These are phyloP conservation scores for Cyberlindnera mycetangii DNA, from an alignment of 805 yeast species.

Conservation along the genomic window DNA sequence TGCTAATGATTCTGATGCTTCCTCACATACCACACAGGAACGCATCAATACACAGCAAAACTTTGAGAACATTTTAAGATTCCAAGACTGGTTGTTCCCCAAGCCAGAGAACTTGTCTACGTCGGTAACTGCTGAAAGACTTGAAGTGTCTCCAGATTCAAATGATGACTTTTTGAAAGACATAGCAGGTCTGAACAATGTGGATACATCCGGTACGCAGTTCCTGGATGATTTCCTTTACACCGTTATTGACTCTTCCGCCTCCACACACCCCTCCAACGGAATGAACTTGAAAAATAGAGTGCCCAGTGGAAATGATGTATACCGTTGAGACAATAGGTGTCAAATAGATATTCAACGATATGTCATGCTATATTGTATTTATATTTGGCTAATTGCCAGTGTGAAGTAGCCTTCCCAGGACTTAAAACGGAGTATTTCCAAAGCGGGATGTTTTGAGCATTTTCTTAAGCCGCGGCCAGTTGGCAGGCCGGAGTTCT, in stretches of 20 bases:
- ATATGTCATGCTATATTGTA: no score
- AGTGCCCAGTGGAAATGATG: neutral
- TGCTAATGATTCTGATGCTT: conserved; percentile 4
- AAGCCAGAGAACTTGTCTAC: conserved; percentile 8
- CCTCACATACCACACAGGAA: conserved; percentile 5
- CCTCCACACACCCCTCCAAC: neutral
- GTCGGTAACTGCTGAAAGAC: neutral
- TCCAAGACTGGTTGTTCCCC: conserved; percentile 28
- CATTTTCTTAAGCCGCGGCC: neutral
- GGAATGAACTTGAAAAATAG: neutral
- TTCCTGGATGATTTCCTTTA: conserved; percentile 25
- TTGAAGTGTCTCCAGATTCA: conserved; percentile 6
- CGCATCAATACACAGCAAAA: conserved; percentile 17
- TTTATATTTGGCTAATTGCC: no score
- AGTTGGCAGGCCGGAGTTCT: neutral
- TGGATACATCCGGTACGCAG: conserved; percentile 16
- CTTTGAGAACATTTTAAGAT: conserved; percentile 23
- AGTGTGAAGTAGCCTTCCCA: no score
- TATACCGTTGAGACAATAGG: neutral
- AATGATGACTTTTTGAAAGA: conserved; percentile 21
- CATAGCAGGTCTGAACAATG: conserved; percentile 16
- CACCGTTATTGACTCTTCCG: conserved; percentile 16
- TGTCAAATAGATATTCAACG: neutral
- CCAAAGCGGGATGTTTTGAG: neutral
- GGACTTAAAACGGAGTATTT: neutral